Percentiles rank a stretch among this genome's conserved stretches.
phyloP scores from a whole-genome alignment of 2,329 filamentous ascomycete genomes.

The Annulohypoxylon truncatum region DNA sequence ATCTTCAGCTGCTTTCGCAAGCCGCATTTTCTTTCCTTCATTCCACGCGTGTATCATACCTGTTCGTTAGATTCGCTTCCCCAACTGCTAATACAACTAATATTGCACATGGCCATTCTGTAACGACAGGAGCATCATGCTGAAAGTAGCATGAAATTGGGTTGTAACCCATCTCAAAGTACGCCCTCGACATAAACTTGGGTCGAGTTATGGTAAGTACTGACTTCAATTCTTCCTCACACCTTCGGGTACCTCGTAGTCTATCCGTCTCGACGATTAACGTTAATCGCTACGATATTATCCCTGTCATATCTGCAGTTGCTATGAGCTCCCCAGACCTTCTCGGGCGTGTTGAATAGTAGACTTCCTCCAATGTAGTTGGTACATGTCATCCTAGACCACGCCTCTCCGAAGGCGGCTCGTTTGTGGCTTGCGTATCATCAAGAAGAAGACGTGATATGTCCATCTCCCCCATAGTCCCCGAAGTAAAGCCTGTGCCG shows the following conservation, averaged over 20 bases:
- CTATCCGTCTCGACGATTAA: constrained; percentile 3
- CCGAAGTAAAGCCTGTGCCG: constrained; percentile 53
- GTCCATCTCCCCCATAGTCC: constrained; percentile 67
- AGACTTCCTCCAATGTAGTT: constrained; percentile 1
- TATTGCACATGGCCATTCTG: constrained; percentile 20
- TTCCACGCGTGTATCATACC: constrained; percentile 11
- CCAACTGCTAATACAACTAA: constrained; percentile 6
- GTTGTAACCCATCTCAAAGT: constrained; percentile 5
- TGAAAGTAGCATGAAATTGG: constrained; percentile 20
- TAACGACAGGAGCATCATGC: constrained; percentile 41
- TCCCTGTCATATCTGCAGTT: background rate
- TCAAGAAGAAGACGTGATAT: constrained; percentile 71
- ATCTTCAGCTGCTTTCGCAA: constrained; percentile 9
- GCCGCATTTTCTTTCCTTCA: background rate
- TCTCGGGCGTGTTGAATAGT: background rate
- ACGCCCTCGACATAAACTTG: constrained; percentile 1
- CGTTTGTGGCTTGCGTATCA: constrained; percentile 54
- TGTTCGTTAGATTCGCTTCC: constrained; percentile 7
- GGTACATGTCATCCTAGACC: constrained; percentile 42
- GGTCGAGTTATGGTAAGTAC: constrained; percentile 8
- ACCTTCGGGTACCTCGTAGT: constrained; percentile 6
- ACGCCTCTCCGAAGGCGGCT: constrained; percentile 45
- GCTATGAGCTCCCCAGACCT: background rate
- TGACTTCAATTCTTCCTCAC: constrained; percentile 11
- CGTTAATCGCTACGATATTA: background rate